phyloP scores from a whole-genome alignment of 129 eudicot genomes.

The Helichrysum umbraculigerum region DNA sequence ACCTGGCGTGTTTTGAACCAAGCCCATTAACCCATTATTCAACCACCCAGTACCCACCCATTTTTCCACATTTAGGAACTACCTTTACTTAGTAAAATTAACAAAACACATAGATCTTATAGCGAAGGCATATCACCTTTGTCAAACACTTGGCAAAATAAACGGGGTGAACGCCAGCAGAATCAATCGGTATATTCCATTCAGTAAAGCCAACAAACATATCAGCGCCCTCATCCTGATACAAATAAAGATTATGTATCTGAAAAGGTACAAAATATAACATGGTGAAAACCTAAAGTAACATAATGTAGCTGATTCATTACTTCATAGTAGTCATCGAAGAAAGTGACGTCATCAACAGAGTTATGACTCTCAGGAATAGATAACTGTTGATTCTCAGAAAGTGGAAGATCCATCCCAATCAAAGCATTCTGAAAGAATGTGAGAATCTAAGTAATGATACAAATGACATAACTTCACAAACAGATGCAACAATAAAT shows the following conservation, averaged over 20 bases:
- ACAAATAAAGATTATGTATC: constrained; percentile 13
- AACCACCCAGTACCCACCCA: background rate
- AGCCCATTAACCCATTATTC: background rate
- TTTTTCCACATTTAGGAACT: background rate
- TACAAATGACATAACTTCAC: background rate
- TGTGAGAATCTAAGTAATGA: constrained; percentile 5
- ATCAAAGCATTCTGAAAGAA: constrained; percentile 59
- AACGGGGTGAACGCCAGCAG: constrained; percentile 55
- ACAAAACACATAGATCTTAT: background rate
- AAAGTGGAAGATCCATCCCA: constrained; percentile 58
- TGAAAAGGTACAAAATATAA: background rate
- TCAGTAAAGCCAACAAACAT: constrained; percentile 34
- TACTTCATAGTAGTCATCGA: constrained; percentile 58
- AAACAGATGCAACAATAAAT: background rate
- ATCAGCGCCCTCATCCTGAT: constrained; percentile 50
- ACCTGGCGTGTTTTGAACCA: background rate
- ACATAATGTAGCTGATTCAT: constrained; percentile 3
- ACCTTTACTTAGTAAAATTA: background rate
- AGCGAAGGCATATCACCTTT: constrained; percentile 49
- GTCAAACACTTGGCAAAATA: constrained; percentile 80
- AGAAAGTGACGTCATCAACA: constrained; percentile 28
- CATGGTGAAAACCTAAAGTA: constrained; percentile 4
- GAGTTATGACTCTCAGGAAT: constrained; percentile 38
- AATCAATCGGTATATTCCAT: constrained; percentile 51
- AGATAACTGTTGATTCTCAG: constrained; percentile 47